Percentiles rank a stretch among this genome's conserved stretches.
Conservation (phyloP, 345 rosid species). For the Salix exigua region DNA sequence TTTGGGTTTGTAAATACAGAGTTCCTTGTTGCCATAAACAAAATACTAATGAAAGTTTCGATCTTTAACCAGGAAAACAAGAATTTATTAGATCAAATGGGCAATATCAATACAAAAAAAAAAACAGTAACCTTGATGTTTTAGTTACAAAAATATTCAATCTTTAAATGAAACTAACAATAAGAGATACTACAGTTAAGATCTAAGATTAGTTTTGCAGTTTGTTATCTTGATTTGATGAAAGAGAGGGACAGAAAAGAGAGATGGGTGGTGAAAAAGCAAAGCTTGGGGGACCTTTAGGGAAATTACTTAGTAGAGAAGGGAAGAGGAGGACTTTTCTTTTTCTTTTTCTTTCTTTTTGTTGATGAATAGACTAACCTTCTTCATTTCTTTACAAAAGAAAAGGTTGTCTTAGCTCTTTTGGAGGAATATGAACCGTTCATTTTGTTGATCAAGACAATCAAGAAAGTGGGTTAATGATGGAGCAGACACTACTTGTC, state of each 20-base stretch:
- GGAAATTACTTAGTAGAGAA: slow-evolving; percentile 10
- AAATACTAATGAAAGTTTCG: slow-evolving; percentile 4
- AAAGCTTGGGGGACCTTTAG: neutral
- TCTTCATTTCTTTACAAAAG: neutral
- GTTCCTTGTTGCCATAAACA: slow-evolving; percentile 48
- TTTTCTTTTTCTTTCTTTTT: neutral
- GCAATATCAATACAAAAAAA: neutral
- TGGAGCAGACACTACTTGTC: neutral
- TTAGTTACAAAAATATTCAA: neutral
- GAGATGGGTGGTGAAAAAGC: neutral
- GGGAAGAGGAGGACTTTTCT: slow-evolving; percentile 13
- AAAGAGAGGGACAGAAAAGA: neutral
- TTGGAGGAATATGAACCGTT: slow-evolving; percentile 8
- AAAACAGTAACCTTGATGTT: neutral
- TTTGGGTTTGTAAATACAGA: slow-evolving; percentile 44
- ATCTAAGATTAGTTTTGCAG: slow-evolving; percentile 5
- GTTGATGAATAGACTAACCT: neutral
- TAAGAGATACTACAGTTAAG: neutral
- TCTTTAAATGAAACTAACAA: slow-evolving; percentile 7
- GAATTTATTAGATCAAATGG: slow-evolving; percentile 7
- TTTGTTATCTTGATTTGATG: slow-evolving; percentile 13
- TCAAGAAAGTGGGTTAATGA: neutral
- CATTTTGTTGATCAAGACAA: neutral
- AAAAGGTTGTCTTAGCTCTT: neutral
- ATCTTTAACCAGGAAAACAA: slow-evolving; percentile 3